These are phyloP conservation scores for Aspergillus sp. DNA, from an alignment of 2,329 filamentous ascomycete species.

Conservation along the genomic window DNA sequence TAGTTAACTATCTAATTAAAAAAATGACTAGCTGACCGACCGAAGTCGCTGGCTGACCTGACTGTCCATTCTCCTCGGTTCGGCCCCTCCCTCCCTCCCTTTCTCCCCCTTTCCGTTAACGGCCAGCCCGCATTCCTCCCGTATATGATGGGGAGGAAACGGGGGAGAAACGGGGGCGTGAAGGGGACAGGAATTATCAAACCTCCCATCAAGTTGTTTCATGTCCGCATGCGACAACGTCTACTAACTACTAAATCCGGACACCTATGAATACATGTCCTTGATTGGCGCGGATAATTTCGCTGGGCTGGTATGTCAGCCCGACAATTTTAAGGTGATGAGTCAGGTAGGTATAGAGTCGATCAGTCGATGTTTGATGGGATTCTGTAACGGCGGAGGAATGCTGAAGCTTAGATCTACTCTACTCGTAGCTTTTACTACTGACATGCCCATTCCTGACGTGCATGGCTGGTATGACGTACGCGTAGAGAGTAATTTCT, in stretches of 20 bases:
- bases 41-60: too few relatives aligned
- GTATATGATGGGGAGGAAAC: background rate
- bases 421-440: background rate
- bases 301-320: background rate
- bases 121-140: background rate
- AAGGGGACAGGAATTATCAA: too few relatives aligned
- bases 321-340: background rate
- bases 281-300: background rate
- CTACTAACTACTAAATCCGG: background rate
- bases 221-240: background rate
- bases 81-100: background rate
- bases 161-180: too few relatives aligned
- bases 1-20: too few relatives aligned
- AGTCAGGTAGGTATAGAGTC: background rate
- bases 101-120: background rate
- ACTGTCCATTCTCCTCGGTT: background rate
- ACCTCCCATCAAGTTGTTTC: background rate
- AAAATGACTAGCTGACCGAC: too few relatives aligned
- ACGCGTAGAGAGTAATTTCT: background rate
- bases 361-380: background rate
- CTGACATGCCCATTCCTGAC: background rate
- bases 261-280: accelerated
- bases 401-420: background rate
- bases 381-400: background rate
- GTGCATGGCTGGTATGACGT: background rate